Conservation (phyloP, 495 filamentous ascomycete genomes). For the Penicillium flavigenum region DNA sequence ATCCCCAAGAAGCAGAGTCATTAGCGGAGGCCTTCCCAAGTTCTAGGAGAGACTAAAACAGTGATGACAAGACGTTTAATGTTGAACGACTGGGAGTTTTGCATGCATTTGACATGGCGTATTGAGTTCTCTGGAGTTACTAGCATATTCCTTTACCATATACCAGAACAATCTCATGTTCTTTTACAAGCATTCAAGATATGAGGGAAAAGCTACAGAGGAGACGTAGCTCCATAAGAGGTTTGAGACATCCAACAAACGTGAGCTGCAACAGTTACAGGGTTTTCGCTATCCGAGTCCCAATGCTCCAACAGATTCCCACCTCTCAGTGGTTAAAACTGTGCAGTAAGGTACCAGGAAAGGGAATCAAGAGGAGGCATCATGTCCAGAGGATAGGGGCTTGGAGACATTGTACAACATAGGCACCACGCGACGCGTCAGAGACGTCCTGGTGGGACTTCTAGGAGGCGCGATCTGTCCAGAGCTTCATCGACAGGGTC, state of each 20-base stretch:
- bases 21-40: conserved; percentile 57
- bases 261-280: background rate
- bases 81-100: conserved; percentile 2
- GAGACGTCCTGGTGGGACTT: no score
- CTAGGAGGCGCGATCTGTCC: no score
- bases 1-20: conserved; percentile 68
- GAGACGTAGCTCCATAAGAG: background rate
- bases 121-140: conserved; percentile 1
- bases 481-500: no score
- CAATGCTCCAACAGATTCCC: background rate
- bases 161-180: background rate
- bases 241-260: background rate
- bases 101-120: conserved; percentile 2
- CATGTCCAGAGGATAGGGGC: background rate
- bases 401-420: background rate
- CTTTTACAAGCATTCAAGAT: background rate
- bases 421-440: background rate
- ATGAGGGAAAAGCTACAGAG: background rate
- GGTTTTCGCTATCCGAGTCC: background rate
- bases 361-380: background rate
- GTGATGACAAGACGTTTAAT: conserved; percentile 11
- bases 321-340: background rate
- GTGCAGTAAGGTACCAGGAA: background rate
- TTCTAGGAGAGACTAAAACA: conserved; percentile 36
- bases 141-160: background rate